Evolutionary conservation across 1,284 basidiomycete species (phyloP).

Genomic region (Meira nashicola): DNA sequence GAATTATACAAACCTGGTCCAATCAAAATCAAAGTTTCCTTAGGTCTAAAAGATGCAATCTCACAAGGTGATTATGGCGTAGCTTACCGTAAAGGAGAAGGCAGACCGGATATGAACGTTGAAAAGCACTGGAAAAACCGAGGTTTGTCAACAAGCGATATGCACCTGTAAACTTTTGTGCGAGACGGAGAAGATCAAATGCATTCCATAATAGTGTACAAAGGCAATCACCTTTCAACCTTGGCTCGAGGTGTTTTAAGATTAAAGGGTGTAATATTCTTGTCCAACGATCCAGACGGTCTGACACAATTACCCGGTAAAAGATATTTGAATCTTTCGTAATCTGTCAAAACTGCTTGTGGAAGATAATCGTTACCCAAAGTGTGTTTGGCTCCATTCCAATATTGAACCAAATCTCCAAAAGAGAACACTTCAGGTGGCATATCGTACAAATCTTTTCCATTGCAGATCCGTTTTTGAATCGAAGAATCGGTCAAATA

Average conservation of each 20-base stretch:
- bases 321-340: constrained; percentile 60
- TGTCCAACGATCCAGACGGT: background rate
- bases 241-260: too few species aligned
- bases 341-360: constrained; percentile 59
- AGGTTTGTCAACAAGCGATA: background rate
- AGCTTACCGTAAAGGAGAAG: background rate
- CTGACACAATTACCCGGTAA: constrained; percentile 61
- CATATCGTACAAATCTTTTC: constrained; percentile 61
- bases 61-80: background rate
- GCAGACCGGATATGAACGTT: background rate
- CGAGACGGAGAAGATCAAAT: too few species aligned
- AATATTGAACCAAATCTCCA: constrained; percentile 22
- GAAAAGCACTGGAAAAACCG: background rate
- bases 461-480: constrained; percentile 62
- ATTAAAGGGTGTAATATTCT: too few species aligned
- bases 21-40: background rate
- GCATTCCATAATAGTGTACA: too few species aligned
- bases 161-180: constrained; percentile 11
- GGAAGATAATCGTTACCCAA: constrained; percentile 60
- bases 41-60: background rate
- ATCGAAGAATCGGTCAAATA: constrained; percentile 60
- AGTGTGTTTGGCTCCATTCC: constrained; percentile 45
- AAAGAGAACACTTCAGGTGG: constrained; percentile 64
- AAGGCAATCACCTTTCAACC: too few species aligned
- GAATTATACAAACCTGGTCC: background rate